Percentiles rank a stretch among this genome's conserved stretches.
Evolutionary conservation across 306 rosid genomes (phyloP).

Genomic region (Cicer bijugum): DNA sequence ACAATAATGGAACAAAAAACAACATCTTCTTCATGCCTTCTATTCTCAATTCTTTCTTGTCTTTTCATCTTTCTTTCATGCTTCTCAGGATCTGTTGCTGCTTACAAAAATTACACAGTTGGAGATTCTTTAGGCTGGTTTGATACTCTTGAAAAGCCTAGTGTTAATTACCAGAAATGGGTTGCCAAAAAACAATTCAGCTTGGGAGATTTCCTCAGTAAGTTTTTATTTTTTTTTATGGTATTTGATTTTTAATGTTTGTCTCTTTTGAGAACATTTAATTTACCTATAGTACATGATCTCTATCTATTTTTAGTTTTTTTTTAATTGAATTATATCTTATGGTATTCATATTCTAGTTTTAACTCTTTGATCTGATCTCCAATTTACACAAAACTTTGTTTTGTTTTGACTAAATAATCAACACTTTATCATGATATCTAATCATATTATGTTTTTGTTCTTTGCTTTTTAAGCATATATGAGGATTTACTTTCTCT

Average conservation of each 20-base stretch:
- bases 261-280: not conserved
- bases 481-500: slow-evolving; percentile 16
- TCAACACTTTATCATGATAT: not conserved
- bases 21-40: not conserved
- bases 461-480: slow-evolving; percentile 3
- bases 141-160: slow-evolving; percentile 61
- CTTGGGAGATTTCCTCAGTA: slow-evolving; percentile 93
- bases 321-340: slow-evolving; percentile 9
- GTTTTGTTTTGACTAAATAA: not conserved
- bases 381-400: not conserved
- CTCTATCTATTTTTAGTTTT: not conserved
- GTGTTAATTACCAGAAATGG: slow-evolving; percentile 78
- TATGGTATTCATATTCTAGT: slow-evolving; percentile 13
- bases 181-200: slow-evolving; percentile 61
- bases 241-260: not conserved
- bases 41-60: slow-evolving; percentile 31
- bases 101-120: slow-evolving; percentile 86
- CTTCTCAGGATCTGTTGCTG: slow-evolving; percentile 57
- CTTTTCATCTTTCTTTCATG: slow-evolving; percentile 34
- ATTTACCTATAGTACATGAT: not conserved
- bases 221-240: slow-evolving; percentile 39
- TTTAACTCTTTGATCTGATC: slow-evolving; percentile 34
- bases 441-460: not conserved
- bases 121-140: slow-evolving; percentile 94
- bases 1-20: slow-evolving; percentile 49